Conservation (phyloP, 306 rosid genomes). For the Alnus glutinosa region DNA sequence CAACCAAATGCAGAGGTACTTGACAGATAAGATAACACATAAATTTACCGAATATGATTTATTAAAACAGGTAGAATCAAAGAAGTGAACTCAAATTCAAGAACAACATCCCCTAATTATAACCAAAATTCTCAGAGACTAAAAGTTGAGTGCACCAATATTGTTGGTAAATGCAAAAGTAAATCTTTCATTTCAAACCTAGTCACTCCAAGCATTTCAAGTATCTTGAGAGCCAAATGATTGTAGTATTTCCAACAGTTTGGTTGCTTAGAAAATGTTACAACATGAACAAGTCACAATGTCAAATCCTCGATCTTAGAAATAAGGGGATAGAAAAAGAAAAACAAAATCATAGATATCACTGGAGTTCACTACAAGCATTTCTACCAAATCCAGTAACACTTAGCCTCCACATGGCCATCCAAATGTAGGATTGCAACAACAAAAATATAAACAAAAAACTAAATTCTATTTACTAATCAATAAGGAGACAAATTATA, state of each 20-base stretch:
- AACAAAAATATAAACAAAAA: too few relatives aligned
- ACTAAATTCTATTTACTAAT: too few relatives aligned
- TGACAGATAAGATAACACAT: not conserved
- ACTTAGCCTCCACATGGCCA: not conserved
- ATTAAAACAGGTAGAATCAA: not conserved
- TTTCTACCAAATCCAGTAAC: not conserved
- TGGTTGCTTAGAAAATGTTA: not conserved
- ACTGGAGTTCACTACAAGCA: not conserved
- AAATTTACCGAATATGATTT: not conserved
- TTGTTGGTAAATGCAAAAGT: not conserved
- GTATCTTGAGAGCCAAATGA: not conserved
- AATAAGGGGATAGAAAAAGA: not conserved
- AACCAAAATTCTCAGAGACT: not conserved
- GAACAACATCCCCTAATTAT: not conserved
- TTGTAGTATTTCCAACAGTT: not conserved
- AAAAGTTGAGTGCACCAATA: not conserved
- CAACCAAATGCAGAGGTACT: not conserved
- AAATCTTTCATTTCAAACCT: not conserved
- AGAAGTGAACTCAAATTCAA: not conserved
- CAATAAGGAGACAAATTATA: not conserved
- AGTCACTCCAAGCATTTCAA: not conserved
- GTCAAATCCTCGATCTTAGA: not conserved
- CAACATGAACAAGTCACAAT: not conserved
- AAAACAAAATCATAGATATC: not conserved
- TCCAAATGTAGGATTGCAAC: not conserved